Evolutionary conservation across 345 rosid species (phyloP).

Genomic region (Syzygium oleosum): DNA sequence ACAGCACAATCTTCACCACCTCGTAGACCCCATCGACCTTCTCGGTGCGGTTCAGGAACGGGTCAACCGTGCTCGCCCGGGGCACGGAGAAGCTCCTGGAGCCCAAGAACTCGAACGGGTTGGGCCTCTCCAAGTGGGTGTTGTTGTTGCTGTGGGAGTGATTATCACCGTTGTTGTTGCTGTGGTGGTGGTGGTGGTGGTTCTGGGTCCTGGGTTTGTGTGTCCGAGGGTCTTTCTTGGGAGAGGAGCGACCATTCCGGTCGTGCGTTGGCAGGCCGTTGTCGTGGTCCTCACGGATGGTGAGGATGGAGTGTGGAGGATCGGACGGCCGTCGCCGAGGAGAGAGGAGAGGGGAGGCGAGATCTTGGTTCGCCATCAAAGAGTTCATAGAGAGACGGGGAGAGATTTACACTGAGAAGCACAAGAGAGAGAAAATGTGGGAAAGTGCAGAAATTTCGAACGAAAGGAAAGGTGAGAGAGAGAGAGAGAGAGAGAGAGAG

Average conservation of each 20-base stretch:
- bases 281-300: conserved; percentile 14
- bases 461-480: not conserved
- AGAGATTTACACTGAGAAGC: not conserved
- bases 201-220: not conserved
- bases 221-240: conserved; percentile 1
- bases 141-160: not conserved
- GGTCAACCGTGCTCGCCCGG: conserved; percentile 46
- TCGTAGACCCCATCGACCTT: conserved; percentile 59
- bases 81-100: conserved; percentile 41
- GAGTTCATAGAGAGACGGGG: not conserved
- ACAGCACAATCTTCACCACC: conserved; percentile 50
- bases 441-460: not conserved
- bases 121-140: conserved; percentile 6
- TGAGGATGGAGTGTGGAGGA: conserved; percentile 34
- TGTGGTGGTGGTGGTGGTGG: not conserved
- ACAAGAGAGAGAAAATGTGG: not conserved
- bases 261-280: not conserved
- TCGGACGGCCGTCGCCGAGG: conserved; percentile 13
- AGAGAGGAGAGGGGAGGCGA: conserved; percentile 49
- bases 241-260: not conserved
- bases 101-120: conserved; percentile 61
- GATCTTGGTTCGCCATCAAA: conserved; percentile 47
- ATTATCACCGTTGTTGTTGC: not conserved
- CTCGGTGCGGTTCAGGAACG: conserved; percentile 63
- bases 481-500: not conserved